Evolutionary conservation across 2,329 filamentous ascomycete genomes (phyloP).

Genomic region (Thielaviopsis ethacetica): DNA sequence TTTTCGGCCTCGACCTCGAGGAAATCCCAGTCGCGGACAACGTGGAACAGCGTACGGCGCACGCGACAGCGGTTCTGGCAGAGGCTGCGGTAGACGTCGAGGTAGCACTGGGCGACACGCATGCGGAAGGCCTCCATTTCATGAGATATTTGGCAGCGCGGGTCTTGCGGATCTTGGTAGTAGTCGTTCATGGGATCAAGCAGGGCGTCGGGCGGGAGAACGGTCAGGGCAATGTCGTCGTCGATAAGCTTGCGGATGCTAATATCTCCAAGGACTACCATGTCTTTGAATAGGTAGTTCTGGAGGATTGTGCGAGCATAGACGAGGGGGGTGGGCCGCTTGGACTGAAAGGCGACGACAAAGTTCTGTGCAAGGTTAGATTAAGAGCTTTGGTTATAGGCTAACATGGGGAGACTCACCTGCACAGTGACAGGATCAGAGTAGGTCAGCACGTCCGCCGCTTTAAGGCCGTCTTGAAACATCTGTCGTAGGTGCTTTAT

Average conservation of each 20-base stretch:
- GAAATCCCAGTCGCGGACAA: constrained; percentile 66
- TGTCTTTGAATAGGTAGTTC: constrained; percentile 56
- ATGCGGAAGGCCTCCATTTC: constrained; percentile 56
- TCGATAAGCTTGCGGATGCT: constrained; percentile 62
- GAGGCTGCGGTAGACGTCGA: constrained; percentile 68
- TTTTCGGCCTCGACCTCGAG: constrained; percentile 70
- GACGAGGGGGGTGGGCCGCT: constrained; percentile 66
- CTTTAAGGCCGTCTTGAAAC: constrained; percentile 54
- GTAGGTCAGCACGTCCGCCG: constrained; percentile 51
- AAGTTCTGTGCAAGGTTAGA: constrained; percentile 39
- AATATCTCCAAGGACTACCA: constrained; percentile 49
- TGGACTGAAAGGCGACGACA: constrained; percentile 55
- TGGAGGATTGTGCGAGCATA: constrained; percentile 72
- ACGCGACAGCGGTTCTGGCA: constrained; percentile 85
- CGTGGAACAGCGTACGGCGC: constrained; percentile 75
- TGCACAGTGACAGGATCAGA: constrained; percentile 51
- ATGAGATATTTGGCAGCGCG: constrained; percentile 54
- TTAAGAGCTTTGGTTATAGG: not conserved
- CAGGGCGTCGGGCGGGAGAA: constrained; percentile 54
- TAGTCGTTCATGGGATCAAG: constrained; percentile 61
- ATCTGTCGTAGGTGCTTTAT: constrained; percentile 52
- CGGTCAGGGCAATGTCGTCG: constrained; percentile 62
- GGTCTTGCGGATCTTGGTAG: constrained; percentile 57
- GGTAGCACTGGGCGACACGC: constrained; percentile 50
- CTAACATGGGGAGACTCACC: constrained; percentile 27